A percentile compares a stretch with the other conserved stretches of the same genome.
Evolutionary conservation across 2,329 filamentous ascomycete species (phyloP).

Genomic region (Claviceps purpurea): DNA sequence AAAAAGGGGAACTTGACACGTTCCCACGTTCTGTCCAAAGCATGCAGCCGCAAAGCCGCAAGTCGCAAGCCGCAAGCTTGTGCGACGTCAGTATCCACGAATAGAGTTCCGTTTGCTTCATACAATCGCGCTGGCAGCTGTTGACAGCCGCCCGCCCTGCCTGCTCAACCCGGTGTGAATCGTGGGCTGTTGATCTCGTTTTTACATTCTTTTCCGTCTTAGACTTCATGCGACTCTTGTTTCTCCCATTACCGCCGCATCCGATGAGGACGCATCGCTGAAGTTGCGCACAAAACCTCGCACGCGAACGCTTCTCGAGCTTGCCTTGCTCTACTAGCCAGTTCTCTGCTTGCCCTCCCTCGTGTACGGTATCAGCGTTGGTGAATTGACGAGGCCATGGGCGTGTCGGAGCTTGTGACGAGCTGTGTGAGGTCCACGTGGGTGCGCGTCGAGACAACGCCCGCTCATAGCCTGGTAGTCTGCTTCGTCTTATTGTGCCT

Average conservation of each 20-base stretch:
- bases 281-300: neutral
- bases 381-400: conserved; percentile 5
- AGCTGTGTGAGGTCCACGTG: conserved; percentile 22
- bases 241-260: neutral
- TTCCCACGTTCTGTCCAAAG: neutral
- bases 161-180: neutral
- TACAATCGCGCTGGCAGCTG: neutral
- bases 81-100: neutral
- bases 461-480: conserved; percentile 24
- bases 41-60: neutral
- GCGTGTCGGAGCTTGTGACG: conserved; percentile 17
- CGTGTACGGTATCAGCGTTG: too few species aligned
- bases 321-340: too few species aligned
- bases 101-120: neutral
- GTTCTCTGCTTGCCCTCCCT: neutral
- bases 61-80: too few species aligned
- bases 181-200: neutral
- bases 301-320: neutral
- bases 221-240: neutral
- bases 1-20: neutral
- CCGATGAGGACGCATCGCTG: neutral
- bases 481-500: conserved; percentile 20
- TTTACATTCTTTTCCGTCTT: neutral
- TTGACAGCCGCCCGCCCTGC: neutral
- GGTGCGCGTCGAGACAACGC: conserved; percentile 23